Evolutionary conservation across 1,139 yeast genomes (phyloP), one percentile per base, ranked within the genome.

Genomic region (Geotrichum fermentans): DNA sequence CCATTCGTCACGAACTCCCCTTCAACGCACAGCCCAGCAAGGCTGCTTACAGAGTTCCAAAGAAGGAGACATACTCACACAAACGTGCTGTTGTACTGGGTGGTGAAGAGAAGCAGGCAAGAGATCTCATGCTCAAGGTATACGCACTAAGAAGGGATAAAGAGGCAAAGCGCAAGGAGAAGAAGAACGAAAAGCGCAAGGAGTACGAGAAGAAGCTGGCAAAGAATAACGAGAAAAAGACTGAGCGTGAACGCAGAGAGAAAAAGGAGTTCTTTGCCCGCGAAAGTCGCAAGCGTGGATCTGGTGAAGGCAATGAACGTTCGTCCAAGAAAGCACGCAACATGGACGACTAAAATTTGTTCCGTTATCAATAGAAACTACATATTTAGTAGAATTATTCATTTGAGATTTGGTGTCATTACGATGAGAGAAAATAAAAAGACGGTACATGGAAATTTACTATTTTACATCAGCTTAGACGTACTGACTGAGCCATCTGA

Each of bases 401-500:
- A 40, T 16, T 26, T 20, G 20, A 21, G 17, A 29, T 40, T 24
- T 40, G 6, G 10, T 17, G 10, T 39, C 42, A 39, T 26, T 39
- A 16, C 16, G 10, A 34, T 8, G n/a, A 34, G n/a, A 36, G 28
- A 28, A 21, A 36, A 11, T 7, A 36, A 21, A 36, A n/a, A 36
- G 39, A 21, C 16, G 11, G 36, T 10, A 21, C 26, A 21, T 21
- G 13, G n/a, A 11, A 36, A 36, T 36, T 16, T 36, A 18, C 28
- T 21, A 4, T 21, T 36, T 20, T 14, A 21, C 26, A 11, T 2
- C 26, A 32, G 26, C 41, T 68, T 77, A 89, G 63, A 90, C 90
- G 71, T 85, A 89, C 73, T 89, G 95, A 55, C 96, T 85, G 67
- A 90, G 79, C 97, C 96, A 89, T 75, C 85, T 85, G 78, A 89